Percentiles rank a stretch among this genome's conserved stretches.
phyloP scores from a whole-genome alignment of 306 rosid genomes.

The Purshia tridentata region DNA sequence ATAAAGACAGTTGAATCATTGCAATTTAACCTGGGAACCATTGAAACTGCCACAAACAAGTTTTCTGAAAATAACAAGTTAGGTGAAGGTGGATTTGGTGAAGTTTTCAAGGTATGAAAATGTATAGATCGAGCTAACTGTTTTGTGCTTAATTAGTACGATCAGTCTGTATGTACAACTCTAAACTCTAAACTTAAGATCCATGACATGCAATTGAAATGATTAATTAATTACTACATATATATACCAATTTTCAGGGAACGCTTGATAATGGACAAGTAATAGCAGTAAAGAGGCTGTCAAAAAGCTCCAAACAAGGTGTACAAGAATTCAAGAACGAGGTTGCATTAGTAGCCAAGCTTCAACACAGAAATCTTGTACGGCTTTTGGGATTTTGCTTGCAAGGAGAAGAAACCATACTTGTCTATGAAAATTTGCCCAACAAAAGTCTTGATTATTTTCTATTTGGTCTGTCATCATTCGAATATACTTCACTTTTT shows the following conservation, averaged over 20 bases:
- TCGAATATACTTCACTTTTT: too few relatives aligned
- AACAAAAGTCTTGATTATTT: constrained; percentile 54
- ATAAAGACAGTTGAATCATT: constrained; percentile 21
- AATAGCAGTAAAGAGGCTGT: constrained; percentile 66
- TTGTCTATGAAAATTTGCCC: constrained; percentile 50
- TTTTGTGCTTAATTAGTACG: too few relatives aligned
- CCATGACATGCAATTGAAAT: too few relatives aligned
- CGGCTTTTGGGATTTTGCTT: constrained; percentile 54
- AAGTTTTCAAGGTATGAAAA: constrained; percentile 49
- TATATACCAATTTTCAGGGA: constrained; percentile 39
- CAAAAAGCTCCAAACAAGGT: constrained; percentile 45
- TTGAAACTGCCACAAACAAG: constrained; percentile 42
- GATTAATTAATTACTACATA: too few relatives aligned
- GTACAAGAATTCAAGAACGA: constrained; percentile 53
- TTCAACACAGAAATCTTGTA: constrained; percentile 55
- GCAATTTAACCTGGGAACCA: constrained; percentile 41
- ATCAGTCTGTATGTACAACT: too few relatives aligned
- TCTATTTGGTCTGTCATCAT: background rate
- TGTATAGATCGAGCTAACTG: too few relatives aligned
- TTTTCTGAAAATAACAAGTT: constrained; percentile 37
- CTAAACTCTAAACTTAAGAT: too few relatives aligned
- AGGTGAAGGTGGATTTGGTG: constrained; percentile 59
- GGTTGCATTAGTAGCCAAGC: constrained; percentile 51
- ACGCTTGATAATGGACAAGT: constrained; percentile 39
- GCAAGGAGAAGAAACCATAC: constrained; percentile 54